phyloP scores from a whole-genome alignment of 352 stramenopile species.

The Phytophthora meadii region DNA sequence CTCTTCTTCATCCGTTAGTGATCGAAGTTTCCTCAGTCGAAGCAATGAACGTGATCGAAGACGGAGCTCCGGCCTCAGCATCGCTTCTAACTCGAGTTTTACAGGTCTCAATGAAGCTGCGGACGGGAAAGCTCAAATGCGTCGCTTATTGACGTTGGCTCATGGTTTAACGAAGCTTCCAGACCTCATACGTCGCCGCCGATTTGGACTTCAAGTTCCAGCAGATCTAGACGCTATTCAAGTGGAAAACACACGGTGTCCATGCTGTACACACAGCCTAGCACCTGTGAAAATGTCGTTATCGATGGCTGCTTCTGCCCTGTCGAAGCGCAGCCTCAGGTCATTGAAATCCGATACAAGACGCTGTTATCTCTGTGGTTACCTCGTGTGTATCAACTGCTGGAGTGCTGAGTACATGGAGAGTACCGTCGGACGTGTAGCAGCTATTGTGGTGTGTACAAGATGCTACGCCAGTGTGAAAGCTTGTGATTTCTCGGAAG shows the following conservation, averaged over 20 bases:
- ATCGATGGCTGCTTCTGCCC: slow-evolving; percentile 13
- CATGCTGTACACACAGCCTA: slow-evolving; percentile 34
- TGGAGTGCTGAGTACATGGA: slow-evolving; percentile 35
- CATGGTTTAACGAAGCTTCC: slow-evolving; percentile 28
- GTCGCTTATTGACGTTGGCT: slow-evolving; percentile 21
- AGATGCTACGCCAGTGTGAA: slow-evolving; percentile 19
- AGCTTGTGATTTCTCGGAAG: slow-evolving; percentile 32
- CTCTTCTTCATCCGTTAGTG: neutral
- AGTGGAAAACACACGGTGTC: slow-evolving; percentile 23
- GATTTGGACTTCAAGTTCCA: slow-evolving; percentile 25
- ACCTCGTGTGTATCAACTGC: slow-evolving; percentile 30
- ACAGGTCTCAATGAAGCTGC: slow-evolving; percentile 12
- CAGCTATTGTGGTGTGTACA: slow-evolving; percentile 26
- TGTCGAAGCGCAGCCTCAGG: slow-evolving; percentile 18
- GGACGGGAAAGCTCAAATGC: slow-evolving; percentile 18
- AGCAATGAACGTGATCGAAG: slow-evolving; percentile 1
- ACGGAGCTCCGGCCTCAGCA: slow-evolving; percentile 1
- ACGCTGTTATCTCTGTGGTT: slow-evolving; percentile 32
- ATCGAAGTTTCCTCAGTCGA: slow-evolving; percentile 7
- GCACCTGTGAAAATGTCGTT: slow-evolving; percentile 25
- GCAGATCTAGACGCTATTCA: slow-evolving; percentile 18
- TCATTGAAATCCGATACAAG: slow-evolving; percentile 26
- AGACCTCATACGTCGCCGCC: slow-evolving; percentile 19
- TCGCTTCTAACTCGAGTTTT: slow-evolving; percentile 7
- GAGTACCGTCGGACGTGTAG: slow-evolving; percentile 17